Base-by-base conservation (phyloP, 2,329 filamentous ascomycete genomes). In the Alternaria arbusti region DNA sequence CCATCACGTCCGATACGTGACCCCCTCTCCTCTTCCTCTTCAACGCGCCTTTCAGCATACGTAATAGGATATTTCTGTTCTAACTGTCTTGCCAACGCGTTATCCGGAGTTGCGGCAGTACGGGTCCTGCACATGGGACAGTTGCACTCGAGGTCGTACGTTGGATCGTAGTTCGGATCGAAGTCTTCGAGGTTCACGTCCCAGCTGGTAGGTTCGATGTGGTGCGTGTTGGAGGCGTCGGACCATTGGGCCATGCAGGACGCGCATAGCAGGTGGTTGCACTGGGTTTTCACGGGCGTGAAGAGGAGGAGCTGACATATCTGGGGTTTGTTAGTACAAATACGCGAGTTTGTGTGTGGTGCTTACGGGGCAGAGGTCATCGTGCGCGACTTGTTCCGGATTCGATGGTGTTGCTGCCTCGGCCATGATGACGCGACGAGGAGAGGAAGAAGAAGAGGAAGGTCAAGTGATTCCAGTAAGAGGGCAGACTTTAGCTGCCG, bases 181-280 rank as follows among this genome's bases (percentile, higher is more conserved):
- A 83, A 78, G 63, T 79, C 71, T 25, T 80, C 75, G 43, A 82
- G 77, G 6, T 77, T 76, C 69, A 83, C 79, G 22, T 80, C 78
- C 20, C 77, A 72, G 12, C 71, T 72, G 4, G 82, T 73, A 15
- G 79, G 82, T 8, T 79, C 75, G 13, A 82, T 79, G 11, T 61
- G 55, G 9, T 75, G 72, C 3, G 74, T 73, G 5, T 80, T 70
- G 1, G 80, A 83, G 1, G 79, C 74, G 23, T 82, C 80, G 3
- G 82, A 81, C 82, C 82, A 85, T 36, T 81, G 79, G 2, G 80
- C 78, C 81, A 84, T 83, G 71, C 83, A 85, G 6, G 78, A 77
- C 47, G 76, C 71, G 72, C 83, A 85, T 17, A 84, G 73, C 3
- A 80, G 74, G 57, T 84, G 83, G 49, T 76, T 75, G 69, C 83